phyloP scores from a whole-genome alignment of 371 early-diverging fungal species.

The Cokeromyces recurvatus region DNA sequence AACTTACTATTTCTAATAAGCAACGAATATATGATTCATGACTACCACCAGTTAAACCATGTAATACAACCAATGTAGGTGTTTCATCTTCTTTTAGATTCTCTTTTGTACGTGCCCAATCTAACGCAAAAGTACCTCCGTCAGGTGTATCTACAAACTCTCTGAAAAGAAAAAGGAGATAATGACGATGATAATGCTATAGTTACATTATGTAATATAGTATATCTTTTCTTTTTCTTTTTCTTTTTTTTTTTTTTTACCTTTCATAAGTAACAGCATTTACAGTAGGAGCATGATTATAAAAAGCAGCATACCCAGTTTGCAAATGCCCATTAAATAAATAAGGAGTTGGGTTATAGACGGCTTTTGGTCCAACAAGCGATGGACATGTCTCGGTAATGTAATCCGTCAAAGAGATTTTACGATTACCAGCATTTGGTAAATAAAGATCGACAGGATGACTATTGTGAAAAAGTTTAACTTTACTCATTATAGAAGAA shows the following conservation, averaged over 20 bases:
- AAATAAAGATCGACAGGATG: constrained; percentile 7
- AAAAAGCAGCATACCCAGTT: constrained; percentile 58
- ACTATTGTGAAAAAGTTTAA: constrained; percentile 15
- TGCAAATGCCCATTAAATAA: constrained; percentile 60
- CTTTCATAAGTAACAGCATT: constrained; percentile 51
- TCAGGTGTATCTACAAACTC: constrained; percentile 69
- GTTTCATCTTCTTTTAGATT: constrained; percentile 45
- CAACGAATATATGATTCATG: constrained; percentile 85
- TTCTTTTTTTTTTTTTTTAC: constrained; percentile 23
- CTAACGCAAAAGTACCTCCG: constrained; percentile 83
- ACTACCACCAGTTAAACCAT: constrained; percentile 89
- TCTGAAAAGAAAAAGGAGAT: too few species aligned
- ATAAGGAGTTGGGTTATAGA: constrained; percentile 49
- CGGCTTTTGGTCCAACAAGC: constrained; percentile 35
- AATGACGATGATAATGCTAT: too few species aligned
- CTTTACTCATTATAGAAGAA: constrained; percentile 18
- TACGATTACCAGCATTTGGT: constrained; percentile 7
- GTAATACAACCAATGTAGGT: constrained; percentile 74
- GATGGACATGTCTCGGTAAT: constrained; percentile 40
- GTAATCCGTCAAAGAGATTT: constrained; percentile 31
- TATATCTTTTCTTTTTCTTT: too few species aligned
- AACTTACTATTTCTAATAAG: constrained; percentile 56
- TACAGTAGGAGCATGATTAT: constrained; percentile 26
- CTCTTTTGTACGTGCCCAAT: constrained; percentile 70
- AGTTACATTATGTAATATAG: too few species aligned